phyloP scores from a whole-genome alignment of 495 filamentous ascomycete species.

The Neohortaea acidophila region DNA sequence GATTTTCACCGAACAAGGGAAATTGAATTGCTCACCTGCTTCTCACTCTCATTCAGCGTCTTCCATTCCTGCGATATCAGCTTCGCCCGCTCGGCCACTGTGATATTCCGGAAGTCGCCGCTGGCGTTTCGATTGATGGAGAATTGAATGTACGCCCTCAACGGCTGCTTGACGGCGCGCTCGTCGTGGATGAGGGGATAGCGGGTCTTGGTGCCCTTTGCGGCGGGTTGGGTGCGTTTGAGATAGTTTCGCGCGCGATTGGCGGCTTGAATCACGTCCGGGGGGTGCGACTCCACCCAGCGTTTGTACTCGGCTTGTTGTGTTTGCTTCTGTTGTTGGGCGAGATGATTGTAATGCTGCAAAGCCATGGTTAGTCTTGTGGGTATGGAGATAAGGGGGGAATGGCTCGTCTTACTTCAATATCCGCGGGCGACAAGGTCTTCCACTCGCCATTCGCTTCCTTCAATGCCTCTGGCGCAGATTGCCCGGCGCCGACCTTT shows the following conservation, averaged over 20 bases:
- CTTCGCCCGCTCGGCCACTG: constrained; percentile 19
- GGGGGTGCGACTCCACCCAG: constrained; percentile 47
- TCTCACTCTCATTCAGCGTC: constrained; percentile 34
- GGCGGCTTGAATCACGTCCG: constrained; percentile 42
- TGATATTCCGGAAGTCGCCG: constrained; percentile 34
- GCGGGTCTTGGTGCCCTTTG: not conserved
- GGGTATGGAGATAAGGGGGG: not conserved
- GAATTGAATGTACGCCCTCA: constrained; percentile 32
- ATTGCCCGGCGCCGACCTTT: not conserved
- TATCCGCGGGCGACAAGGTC: constrained; percentile 5
- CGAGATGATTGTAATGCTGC: constrained; percentile 37
- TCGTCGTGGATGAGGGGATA: constrained; percentile 33
- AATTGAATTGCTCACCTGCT: constrained; percentile 34
- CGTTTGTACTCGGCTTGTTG: constrained; percentile 33
- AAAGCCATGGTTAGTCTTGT: not conserved
- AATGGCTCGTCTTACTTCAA: constrained; percentile 9
- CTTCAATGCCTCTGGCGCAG: not conserved
- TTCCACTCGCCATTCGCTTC: not conserved
- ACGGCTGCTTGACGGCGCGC: constrained; percentile 38
- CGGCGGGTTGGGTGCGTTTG: constrained; percentile 5
- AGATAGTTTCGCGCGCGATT: constrained; percentile 47
- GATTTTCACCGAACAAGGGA: no score
- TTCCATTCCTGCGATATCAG: constrained; percentile 42
- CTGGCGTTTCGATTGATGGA: constrained; percentile 29
- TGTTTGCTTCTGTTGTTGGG: constrained; percentile 32